A percentile compares a stretch with the other conserved stretches of the same genome.
Conservation (phyloP, 495 filamentous ascomycete species). For the Hapsidospora chrysogenum region DNA sequence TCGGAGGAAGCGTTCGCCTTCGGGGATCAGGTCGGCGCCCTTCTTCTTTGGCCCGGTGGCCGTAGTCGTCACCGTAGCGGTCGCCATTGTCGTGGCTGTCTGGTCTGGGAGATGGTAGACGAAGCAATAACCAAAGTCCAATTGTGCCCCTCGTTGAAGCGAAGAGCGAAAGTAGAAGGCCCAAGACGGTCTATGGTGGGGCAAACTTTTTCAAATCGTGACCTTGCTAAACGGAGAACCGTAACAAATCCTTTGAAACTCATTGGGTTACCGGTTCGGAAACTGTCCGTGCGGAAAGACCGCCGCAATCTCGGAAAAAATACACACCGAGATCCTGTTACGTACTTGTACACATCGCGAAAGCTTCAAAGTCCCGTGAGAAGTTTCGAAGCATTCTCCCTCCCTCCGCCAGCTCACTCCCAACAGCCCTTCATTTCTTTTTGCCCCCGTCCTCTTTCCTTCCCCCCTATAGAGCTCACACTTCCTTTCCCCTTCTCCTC, state of each 20-base stretch:
- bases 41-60: conserved; percentile 29
- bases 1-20: conserved; percentile 84
- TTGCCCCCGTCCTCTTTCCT: conserved; percentile 1
- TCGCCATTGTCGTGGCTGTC: conserved; percentile 21
- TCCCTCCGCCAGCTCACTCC: neutral
- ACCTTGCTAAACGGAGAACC: neutral
- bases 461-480: too few relatives aligned
- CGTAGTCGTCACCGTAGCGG: conserved; percentile 25
- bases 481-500: conserved; percentile 1
- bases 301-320: too few relatives aligned
- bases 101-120: too few relatives aligned
- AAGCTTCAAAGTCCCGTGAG: too few relatives aligned
- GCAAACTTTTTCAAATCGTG: neutral
- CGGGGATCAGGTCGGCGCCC: conserved; percentile 61
- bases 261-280: too few relatives aligned
- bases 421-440: neutral
- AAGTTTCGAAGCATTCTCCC: too few relatives aligned
- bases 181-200: neutral
- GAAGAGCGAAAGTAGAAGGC: too few relatives aligned
- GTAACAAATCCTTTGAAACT: too few relatives aligned
- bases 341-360: too few relatives aligned
- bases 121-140: too few relatives aligned
- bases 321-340: too few relatives aligned
- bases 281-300: too few relatives aligned
- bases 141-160: conserved; percentile 2